Base-by-base conservation (phyloP, 2,329 filamentous ascomycete genomes). In the Venturia pyrina region DNA sequence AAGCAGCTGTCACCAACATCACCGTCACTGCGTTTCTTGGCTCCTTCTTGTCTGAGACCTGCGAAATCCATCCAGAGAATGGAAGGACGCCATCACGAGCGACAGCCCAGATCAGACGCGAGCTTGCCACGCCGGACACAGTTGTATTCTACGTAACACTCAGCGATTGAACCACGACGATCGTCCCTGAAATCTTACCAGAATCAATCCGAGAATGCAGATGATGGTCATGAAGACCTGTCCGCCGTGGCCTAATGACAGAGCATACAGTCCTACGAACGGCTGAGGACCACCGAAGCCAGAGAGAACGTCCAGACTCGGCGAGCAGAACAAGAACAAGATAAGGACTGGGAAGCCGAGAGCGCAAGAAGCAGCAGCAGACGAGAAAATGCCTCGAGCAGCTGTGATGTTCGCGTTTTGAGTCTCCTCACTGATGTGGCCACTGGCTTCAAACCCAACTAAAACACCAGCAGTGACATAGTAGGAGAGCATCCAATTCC, bases 401-500 rank as follows among this genome's bases (percentile, higher is more conserved):
- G 84, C 83, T n/a, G 81, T 78, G 0, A 83, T 62, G 24, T 77
- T 79, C 2, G 83, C 84, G 67, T 86, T 83, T 72, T 85, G 83
- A 1, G 84, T 87, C 71, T 86, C 84, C 69, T 87, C 84, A 0
- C 83, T 83, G 37, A 87, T 82, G 68, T 86, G 84, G 1, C 84
- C 84, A 0, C 82, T 83, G 0, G 84, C 84, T 72, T 87, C 84
- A 65, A 85, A 86, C 1, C 84, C 84, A 63, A 87, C 85, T 65
- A 87, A 70, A 50, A 86, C 81, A 50, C 84, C 84, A 8, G 84
- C 84, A 1, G 84, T 86, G 1, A 84, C 83, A 34, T 85, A 80
- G 71, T 84, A 87, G 4, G 82, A 85, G 3, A 87, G 77, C 73
- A 84, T 85, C 84, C 84, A 86, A 70, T 87, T 86, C 84, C 84